Conservation (phyloP, 495 filamentous ascomycete species). For the Neurospora sp. region DNA sequence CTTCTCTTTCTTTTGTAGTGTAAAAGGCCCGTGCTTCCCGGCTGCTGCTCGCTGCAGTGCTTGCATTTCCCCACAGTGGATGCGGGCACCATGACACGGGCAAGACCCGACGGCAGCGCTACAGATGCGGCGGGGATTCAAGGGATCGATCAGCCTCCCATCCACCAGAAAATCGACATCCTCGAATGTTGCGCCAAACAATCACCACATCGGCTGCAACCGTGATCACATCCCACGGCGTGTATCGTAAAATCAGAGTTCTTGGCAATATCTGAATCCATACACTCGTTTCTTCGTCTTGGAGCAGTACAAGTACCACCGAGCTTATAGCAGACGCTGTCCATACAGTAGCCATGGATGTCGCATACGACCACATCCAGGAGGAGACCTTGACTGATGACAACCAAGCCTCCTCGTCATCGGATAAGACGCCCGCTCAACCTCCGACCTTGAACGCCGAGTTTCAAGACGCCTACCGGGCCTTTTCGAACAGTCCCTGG, state of each 20-base stretch:
- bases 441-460: slow-evolving; percentile 66
- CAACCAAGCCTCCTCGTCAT: slow-evolving; percentile 36
- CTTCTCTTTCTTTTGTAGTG: background rate
- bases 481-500: slow-evolving; percentile 85
- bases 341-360: slow-evolving; percentile 56
- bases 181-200: background rate
- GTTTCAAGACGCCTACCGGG: slow-evolving; percentile 89
- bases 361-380: slow-evolving; percentile 94
- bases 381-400: slow-evolving; percentile 66
- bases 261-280: background rate
- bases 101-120: background rate
- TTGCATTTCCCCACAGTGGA: background rate
- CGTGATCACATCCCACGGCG: background rate
- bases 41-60: background rate
- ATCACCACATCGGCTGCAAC: background rate
- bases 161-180: background rate
- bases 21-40: background rate
- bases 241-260: background rate
- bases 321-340: background rate
- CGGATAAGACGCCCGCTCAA: slow-evolving; percentile 36
- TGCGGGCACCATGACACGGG: background rate
- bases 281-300: background rate
- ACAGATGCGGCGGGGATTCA: background rate
- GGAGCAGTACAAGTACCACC: background rate
- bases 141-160: background rate